Base-by-base conservation (phyloP, 352 stramenopile species). In the Peronospora belbahrii region DNA sequence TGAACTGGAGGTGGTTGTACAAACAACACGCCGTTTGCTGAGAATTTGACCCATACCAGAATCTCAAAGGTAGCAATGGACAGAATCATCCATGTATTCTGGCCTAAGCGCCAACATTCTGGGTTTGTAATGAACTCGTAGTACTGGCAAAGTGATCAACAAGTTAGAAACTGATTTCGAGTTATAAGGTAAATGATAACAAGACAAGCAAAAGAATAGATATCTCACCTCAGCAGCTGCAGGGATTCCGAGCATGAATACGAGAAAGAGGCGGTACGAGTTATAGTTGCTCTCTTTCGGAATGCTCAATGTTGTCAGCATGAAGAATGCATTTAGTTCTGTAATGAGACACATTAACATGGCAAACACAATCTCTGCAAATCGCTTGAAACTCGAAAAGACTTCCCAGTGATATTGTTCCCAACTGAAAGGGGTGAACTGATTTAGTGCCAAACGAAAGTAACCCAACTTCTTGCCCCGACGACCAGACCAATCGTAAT, bases 241-340 rank as follows among this genome's bases (percentile, higher is more conserved):
- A 10, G 75, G 83, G 42, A 94, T 87, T 38, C 77, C 81, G 35
- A 89, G 68, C 36, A 94, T 58, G 49, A 89, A 89, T 49, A 94
- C 65, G 38, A 89, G 65, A 28, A 74, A 27, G 34, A 94, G 65
- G 18, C 83, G 68, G 45, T 86, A 88, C 23, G 74, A 72, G 70
- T 94, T 92, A 49, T 90, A 88, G 32, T 77, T 79, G 59, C 78
- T 89, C 46, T 91, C 80, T 49, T 94, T 91, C 6, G 83, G 83
- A 34, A 96, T 85, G 22, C 70, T 78, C 22, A 96, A 61, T 14
- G 85, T 89, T 37, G 84, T 93, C 22, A 96, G 67, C 47, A 97
- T 59, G 57, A 97, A 95, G 63, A 97, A 97, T 9, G 88, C 89
- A 62, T 97, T 97, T 19, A 97, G 62, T 62, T 97, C 89, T 2